Conservation (phyloP, 2,329 filamentous ascomycete species). For the Ascochyta clinopodiicola region DNA sequence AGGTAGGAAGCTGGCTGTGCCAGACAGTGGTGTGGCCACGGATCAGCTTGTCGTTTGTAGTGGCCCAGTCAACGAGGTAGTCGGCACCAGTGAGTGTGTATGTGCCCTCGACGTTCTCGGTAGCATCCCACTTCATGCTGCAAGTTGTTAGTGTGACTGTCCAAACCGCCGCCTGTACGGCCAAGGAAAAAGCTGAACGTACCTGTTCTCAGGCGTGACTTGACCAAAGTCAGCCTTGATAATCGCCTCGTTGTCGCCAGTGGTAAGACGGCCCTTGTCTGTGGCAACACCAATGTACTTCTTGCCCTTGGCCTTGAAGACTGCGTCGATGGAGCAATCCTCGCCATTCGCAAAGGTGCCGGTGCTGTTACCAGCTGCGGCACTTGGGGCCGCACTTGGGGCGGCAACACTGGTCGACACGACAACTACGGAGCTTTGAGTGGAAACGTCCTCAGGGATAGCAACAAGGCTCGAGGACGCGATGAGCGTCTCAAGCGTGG, state of each 20-base stretch:
- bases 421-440: slow-evolving; percentile 1
- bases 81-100: slow-evolving; percentile 63
- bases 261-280: slow-evolving; percentile 61
- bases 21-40: slow-evolving; percentile 38
- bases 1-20: slow-evolving; percentile 61
- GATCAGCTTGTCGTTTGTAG: slow-evolving; percentile 16
- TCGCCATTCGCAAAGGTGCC: slow-evolving; percentile 27
- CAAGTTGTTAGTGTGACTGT: background rate
- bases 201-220: slow-evolving; percentile 68
- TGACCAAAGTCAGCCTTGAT: slow-evolving; percentile 69
- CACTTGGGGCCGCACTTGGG: slow-evolving; percentile 13
- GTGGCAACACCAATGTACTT: slow-evolving; percentile 67
- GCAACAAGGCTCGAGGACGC: slow-evolving; percentile 4
- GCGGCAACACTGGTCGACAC: slow-evolving; percentile 12
- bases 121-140: slow-evolving; percentile 72
- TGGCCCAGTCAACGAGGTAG: slow-evolving; percentile 19
- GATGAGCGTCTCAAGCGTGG: slow-evolving; percentile 9
- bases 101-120: slow-evolving; percentile 54
- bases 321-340: slow-evolving; percentile 57
- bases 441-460: slow-evolving; percentile 3
- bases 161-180: background rate
- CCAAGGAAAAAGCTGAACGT: background rate
- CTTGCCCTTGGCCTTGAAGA: slow-evolving; percentile 67
- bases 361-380: slow-evolving; percentile 13
- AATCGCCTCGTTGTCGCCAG: slow-evolving; percentile 58